A percentile compares a stretch with the other conserved stretches of the same genome.
phyloP scores from a whole-genome alignment of 2,329 filamentous ascomycete genomes.

The Aspergillus tubingensis region DNA sequence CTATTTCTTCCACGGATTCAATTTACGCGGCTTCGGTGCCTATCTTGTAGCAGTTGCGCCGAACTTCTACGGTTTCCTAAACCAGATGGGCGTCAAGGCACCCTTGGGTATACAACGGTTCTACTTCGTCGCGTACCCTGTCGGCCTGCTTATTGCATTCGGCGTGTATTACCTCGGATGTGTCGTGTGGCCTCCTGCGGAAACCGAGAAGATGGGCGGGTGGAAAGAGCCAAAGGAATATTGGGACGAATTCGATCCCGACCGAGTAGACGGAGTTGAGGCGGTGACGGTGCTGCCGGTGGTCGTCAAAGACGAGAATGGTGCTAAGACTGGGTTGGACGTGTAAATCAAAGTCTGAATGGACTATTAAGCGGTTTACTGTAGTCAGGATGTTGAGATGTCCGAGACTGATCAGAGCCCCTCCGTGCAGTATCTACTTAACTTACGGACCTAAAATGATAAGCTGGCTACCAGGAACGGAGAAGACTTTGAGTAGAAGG shows the following conservation, averaged over 20 bases:
- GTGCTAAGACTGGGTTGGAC: no score
- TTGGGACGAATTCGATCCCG: slow-evolving; percentile 26
- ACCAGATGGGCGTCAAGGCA: slow-evolving; percentile 39
- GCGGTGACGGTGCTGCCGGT: neutral
- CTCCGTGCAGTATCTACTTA: no score
- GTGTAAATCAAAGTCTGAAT: no score
- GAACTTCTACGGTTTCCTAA: slow-evolving; percentile 47
- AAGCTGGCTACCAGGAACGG: no score
- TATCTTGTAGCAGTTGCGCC: slow-evolving; percentile 42
- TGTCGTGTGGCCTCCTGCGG: slow-evolving; percentile 6
- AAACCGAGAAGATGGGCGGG: slow-evolving; percentile 15
- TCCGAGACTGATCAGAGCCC: no score
- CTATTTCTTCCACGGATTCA: slow-evolving; percentile 39
- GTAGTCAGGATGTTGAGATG: no score
- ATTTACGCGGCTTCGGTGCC: slow-evolving; percentile 35
- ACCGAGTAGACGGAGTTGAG: neutral
- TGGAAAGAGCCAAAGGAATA: slow-evolving; percentile 44
- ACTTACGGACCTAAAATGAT: no score
- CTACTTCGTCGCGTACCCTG: slow-evolving; percentile 60
- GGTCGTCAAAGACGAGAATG: neutral
- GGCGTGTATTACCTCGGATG: slow-evolving; percentile 19
- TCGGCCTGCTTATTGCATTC: slow-evolving; percentile 45
- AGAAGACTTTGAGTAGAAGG: no score
- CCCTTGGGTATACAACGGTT: slow-evolving; percentile 42
- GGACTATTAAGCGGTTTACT: no score